Evolutionary conservation across 257 asterid genomes (phyloP), one percentile per base, ranked within the genome.

Genomic region (Forsythia suspensa): DNA sequence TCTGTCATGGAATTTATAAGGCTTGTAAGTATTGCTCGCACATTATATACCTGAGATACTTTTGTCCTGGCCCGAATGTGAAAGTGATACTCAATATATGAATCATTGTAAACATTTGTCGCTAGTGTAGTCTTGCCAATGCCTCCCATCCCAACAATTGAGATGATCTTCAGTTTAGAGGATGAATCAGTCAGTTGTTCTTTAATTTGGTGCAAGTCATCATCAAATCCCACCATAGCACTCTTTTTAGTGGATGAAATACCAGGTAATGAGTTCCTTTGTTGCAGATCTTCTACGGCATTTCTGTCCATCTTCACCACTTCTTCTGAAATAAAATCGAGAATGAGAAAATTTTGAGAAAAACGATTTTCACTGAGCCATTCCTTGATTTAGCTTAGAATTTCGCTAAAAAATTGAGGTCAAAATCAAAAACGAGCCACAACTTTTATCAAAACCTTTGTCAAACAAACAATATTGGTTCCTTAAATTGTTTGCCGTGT

Each of bases 71-170:
- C 84, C 10, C 69, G 57, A 71, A 48, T 57, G 16, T 76, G 2
- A 40, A 83, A 83, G 41, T 80, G 52, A 9, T 34, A 16, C 20
- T 67, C 18, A n/a, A 68, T 44, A 0, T 3, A 8, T 7, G 79
- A 71, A 57, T 80, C 81, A 16, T 43, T 51, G 18, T 38, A 83
- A 21, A 76, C 40, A 38, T 71, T 75, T 11, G 18, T 76, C 15
- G 83, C 75, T 0, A 81, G 81, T 6, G 80, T 76, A 43, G 80
- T 76, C 43, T 76, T 67, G 13, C 67, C 79, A 34, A 77, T 20
- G 11, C 80, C 80, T 5, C 74, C 74, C 80, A 68, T 77, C 8
- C 80, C 80, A 13, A 66, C 43, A 20, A 77, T 16, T 43, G 74
- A 48, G 11, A 68, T 37, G 3, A 43, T 5, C 7, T 71, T 40